phyloP scores from a whole-genome alignment of 1,284 basidiomycete species.

The Xerocomus minutiporus region DNA sequence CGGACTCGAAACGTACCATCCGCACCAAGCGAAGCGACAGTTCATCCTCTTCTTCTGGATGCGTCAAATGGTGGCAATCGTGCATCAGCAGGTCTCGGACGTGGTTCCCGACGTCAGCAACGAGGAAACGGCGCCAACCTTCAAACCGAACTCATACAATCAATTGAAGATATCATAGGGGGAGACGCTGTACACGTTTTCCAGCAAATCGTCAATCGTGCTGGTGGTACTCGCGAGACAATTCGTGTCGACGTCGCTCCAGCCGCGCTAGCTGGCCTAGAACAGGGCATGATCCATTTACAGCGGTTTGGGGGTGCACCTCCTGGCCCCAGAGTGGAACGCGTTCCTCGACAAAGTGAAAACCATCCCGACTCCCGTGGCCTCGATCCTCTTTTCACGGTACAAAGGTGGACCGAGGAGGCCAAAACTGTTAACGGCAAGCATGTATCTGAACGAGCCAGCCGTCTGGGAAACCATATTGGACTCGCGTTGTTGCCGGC shows the following conservation, averaged over 20 bases:
- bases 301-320: constrained; percentile 46
- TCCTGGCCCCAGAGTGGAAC: constrained; percentile 58
- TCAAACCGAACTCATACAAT: constrained; percentile 65
- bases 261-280: constrained; percentile 53
- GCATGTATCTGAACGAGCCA: constrained; percentile 64
- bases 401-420: constrained; percentile 91
- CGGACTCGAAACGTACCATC: constrained; percentile 47
- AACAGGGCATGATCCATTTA: constrained; percentile 45
- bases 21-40: constrained; percentile 58
- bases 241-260: constrained; percentile 70
- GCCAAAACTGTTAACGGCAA: constrained; percentile 76
- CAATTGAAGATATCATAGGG: constrained; percentile 80
- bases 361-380: constrained; percentile 49
- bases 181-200: constrained; percentile 79
- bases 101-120: constrained; percentile 53
- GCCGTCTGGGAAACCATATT: constrained; percentile 70
- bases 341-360: constrained; percentile 47
- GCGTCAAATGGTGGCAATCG: constrained; percentile 44
- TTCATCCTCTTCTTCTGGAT: constrained; percentile 82
- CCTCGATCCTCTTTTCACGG: constrained; percentile 75
- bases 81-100: constrained; percentile 41
- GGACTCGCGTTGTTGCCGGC: constrained; percentile 78
- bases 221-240: constrained; percentile 53
- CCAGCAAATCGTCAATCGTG: constrained; percentile 69
- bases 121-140: constrained; percentile 46